Evolutionary conservation across 352 stramenopile species (phyloP).

Genomic region (Globisporangium apiculatum): DNA sequence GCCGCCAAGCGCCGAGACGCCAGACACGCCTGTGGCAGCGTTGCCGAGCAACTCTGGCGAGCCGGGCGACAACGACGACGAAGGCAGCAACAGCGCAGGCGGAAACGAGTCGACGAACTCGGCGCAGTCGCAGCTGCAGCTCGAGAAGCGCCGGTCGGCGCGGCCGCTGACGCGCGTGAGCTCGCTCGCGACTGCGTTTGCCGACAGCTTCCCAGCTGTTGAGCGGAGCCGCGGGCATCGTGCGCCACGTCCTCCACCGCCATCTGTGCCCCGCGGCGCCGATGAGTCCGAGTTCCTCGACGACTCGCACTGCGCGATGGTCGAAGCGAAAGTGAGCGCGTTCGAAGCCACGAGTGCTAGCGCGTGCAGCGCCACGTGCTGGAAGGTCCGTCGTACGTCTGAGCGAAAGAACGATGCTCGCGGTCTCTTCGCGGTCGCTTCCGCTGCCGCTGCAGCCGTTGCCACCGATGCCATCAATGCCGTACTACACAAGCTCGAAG

Average conservation of each 20-base stretch:
- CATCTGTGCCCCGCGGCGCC: conserved; percentile 18
- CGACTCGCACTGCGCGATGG: conserved; percentile 37
- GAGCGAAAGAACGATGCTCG: not conserved
- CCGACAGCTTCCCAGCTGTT: conserved; percentile 26
- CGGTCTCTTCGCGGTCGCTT: not conserved
- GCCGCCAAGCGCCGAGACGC: not conserved
- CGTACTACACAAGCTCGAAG: not conserved
- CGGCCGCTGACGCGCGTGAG: conserved; percentile 50
- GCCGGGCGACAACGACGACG: conserved; percentile 2
- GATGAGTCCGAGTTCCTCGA: conserved; percentile 68
- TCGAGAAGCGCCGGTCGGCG: conserved; percentile 46
- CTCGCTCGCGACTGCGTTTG: conserved; percentile 39
- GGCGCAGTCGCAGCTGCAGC: conserved; percentile 5
- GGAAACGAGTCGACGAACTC: conserved; percentile 6
- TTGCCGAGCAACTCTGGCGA: conserved; percentile 1
- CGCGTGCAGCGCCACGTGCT: conserved; percentile 35
- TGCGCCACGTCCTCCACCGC: conserved; percentile 19
- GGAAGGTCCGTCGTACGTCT: conserved; percentile 16
- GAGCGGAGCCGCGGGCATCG: conserved; percentile 20
- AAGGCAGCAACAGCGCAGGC: not conserved
- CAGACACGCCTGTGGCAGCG: not conserved
- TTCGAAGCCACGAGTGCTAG: conserved; percentile 20
- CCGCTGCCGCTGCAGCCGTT: not conserved
- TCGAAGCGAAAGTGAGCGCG: conserved; percentile 35
- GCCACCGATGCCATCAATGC: not conserved